A percentile compares a stretch with the other conserved stretches of the same genome.
These are phyloP conservation scores for Tolypocladium tropicale DNA, from an alignment of 2,329 filamentous ascomycete genomes.

Conservation along the genomic window DNA sequence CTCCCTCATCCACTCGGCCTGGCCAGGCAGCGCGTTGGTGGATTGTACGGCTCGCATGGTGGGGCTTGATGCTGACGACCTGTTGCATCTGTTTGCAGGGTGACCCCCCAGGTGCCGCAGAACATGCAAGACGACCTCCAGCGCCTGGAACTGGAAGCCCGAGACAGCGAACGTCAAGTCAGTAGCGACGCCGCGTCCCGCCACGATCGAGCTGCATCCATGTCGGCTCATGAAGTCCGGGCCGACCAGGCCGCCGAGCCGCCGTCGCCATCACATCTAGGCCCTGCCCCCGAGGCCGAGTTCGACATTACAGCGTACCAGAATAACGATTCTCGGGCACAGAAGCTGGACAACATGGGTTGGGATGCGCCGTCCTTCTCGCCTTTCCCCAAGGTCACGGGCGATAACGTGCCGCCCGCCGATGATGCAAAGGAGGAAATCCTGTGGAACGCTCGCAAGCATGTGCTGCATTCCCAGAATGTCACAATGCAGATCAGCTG, in stretches of 20 bases:
- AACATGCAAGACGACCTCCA: conserved; percentile 94
- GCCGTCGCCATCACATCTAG: background rate
- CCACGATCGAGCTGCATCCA: conserved; percentile 33
- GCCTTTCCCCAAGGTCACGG: conserved; percentile 78
- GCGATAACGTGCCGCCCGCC: conserved; percentile 82
- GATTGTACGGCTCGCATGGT: conserved; percentile 7
- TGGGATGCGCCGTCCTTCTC: conserved; percentile 69
- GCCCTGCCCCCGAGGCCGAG: conserved; percentile 17
- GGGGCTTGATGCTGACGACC: conserved; percentile 25
- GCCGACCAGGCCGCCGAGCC: conserved; percentile 1
- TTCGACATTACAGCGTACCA: conserved; percentile 25
- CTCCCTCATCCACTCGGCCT: background rate
- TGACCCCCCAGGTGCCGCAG: conserved; percentile 91
- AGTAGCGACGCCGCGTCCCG: conserved; percentile 18
- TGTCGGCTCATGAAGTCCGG: conserved; percentile 26
- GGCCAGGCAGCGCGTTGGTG: conserved; percentile 1
- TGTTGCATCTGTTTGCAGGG: conserved; percentile 41
- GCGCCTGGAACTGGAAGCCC: conserved; percentile 76
- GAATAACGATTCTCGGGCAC: conserved; percentile 24
- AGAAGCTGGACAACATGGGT: conserved; percentile 31
- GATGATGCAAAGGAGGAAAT: conserved; percentile 91
- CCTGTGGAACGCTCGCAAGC: conserved; percentile 70
- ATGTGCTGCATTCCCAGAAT: conserved; percentile 86
- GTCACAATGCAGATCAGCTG: conserved; percentile 94
- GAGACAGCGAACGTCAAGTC: conserved; percentile 28